Conservation (phyloP, 352 stramenopile genomes). For the Phytophthora nicotianae region DNA sequence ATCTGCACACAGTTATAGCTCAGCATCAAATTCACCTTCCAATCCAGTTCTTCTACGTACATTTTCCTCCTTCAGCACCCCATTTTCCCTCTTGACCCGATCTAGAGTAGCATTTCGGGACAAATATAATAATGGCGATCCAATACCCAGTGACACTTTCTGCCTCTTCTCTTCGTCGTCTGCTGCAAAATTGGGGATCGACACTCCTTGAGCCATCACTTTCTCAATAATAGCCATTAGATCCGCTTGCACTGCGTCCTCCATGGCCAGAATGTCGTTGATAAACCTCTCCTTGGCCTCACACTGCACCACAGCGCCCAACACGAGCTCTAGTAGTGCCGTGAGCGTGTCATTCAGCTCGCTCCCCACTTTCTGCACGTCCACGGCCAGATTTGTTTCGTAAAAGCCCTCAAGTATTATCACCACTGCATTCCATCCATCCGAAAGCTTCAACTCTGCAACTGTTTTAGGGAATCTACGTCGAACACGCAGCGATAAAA, state of each 20-base stretch:
- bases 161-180: slow-evolving; percentile 9
- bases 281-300: slow-evolving; percentile 61
- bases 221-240: slow-evolving; percentile 74
- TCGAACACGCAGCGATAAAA: not conserved
- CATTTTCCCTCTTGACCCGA: slow-evolving; percentile 51
- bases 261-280: slow-evolving; percentile 69
- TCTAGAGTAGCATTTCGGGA: slow-evolving; percentile 57
- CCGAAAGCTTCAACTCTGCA: not conserved
- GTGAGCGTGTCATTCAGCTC: slow-evolving; percentile 21
- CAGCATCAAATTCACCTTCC: not conserved
- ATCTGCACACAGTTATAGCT: slow-evolving; percentile 28
- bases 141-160: not conserved
- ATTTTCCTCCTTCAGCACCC: slow-evolving; percentile 67
- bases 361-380: slow-evolving; percentile 21
- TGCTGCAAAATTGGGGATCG: not conserved
- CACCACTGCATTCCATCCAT: slow-evolving; percentile 13
- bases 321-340: slow-evolving; percentile 45
- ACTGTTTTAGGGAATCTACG: slow-evolving; percentile 20
- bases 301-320: slow-evolving; percentile 63
- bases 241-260: slow-evolving; percentile 60
- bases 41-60: slow-evolving; percentile 29
- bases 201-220: slow-evolving; percentile 36
- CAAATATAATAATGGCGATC: slow-evolving; percentile 52
- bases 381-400: slow-evolving; percentile 34
- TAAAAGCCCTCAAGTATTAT: slow-evolving; percentile 58